A percentile compares a stretch with the other conserved stretches of the same genome.
These are phyloP conservation scores for Linum tenue DNA, from an alignment of 345 rosid species.

Conservation along the genomic window DNA sequence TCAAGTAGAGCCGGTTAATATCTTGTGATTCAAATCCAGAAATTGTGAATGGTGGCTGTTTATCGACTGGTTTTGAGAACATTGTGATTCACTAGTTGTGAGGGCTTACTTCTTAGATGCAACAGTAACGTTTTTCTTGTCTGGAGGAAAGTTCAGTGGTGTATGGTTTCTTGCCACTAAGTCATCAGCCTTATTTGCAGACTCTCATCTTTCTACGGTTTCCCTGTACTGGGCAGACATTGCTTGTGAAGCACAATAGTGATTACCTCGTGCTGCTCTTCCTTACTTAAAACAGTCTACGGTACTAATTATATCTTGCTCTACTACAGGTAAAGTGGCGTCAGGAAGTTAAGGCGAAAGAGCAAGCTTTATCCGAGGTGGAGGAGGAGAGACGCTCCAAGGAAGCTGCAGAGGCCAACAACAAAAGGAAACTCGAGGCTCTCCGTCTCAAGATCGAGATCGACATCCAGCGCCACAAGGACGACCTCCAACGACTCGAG, in stretches of 20 bases:
- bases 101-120: background rate
- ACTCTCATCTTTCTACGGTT: no score
- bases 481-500: constrained; percentile 68
- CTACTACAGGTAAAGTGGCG: constrained; percentile 51
- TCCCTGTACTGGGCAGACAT: no score
- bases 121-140: background rate
- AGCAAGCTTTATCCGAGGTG: constrained; percentile 38
- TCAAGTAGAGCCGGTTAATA: no score
- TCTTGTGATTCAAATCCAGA: no score
- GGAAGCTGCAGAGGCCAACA: constrained; percentile 52
- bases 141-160: no score
- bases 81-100: background rate
- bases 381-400: constrained; percentile 51
- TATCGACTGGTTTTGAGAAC: background rate
- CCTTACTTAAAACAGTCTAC: no score
- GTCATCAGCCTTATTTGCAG: no score
- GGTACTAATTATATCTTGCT: constrained; percentile 6
- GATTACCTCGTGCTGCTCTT: no score
- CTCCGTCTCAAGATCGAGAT: constrained; percentile 63
- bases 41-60: background rate
- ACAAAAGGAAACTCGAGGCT: constrained; percentile 61
- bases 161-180: no score
- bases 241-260: no score
- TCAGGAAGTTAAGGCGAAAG: constrained; percentile 48
- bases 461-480: constrained; percentile 71